phyloP scores from a whole-genome alignment of 1,284 basidiomycete species.

The Stereum hirsutum region DNA sequence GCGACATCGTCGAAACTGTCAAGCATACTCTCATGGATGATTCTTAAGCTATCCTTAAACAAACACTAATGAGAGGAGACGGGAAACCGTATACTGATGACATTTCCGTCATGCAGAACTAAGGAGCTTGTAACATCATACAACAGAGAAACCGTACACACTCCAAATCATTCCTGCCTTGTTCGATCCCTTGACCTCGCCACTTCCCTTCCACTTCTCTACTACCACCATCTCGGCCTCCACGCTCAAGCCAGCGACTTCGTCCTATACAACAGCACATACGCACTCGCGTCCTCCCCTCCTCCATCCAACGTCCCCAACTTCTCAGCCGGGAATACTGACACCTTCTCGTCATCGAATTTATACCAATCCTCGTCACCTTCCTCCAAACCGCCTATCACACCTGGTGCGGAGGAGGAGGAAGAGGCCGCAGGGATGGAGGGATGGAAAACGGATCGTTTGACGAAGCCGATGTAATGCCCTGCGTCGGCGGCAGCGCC shows the following conservation, averaged over 20 bases:
- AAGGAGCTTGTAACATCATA: no score
- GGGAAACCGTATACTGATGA: no score
- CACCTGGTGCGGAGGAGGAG: slow-evolving; percentile 1
- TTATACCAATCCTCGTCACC: slow-evolving; percentile 82
- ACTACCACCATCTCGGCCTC: no score
- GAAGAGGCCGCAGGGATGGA: background rate
- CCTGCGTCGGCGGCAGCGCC: slow-evolving; percentile 91
- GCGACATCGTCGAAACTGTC: no score
- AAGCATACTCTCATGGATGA: no score
- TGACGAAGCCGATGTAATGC: slow-evolving; percentile 89
- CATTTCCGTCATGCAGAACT: no score
- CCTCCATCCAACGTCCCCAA: slow-evolving; percentile 81
- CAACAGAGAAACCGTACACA: no score
- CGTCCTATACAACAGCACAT: slow-evolving; percentile 77
- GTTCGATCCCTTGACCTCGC: no score
- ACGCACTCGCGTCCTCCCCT: slow-evolving; percentile 77
- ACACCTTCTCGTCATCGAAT: slow-evolving; percentile 90
- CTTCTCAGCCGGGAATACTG: slow-evolving; percentile 75
- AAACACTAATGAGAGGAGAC: no score
- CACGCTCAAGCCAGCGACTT: slow-evolving; percentile 28
- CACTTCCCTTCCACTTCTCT: no score
- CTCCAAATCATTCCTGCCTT: no score
- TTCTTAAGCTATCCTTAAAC: no score
- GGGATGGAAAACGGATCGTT: slow-evolving; percentile 56
- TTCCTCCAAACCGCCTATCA: slow-evolving; percentile 21